A percentile compares a stretch with the other conserved stretches of the same genome.
Evolutionary conservation across 2,329 filamentous ascomycete genomes (phyloP).

Genomic region (Drechslera avenae): DNA sequence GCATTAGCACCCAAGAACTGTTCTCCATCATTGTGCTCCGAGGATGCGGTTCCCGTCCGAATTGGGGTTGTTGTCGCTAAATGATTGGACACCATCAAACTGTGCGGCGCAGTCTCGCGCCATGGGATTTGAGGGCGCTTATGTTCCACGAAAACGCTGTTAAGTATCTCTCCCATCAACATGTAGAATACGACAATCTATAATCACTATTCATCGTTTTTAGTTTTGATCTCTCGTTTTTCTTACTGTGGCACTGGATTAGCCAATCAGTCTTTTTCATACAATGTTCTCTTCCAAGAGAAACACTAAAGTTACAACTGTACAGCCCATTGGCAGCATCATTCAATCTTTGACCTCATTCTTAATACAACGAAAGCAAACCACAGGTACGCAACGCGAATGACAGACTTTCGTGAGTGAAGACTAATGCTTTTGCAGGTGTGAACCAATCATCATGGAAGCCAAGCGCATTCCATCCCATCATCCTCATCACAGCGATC

Average conservation of each 20-base stretch:
- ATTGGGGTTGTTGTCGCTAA: constrained; percentile 11
- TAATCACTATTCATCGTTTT: neutral
- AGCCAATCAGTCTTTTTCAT: too few relatives aligned
- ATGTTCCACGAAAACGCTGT: neutral
- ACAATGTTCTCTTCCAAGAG: too few relatives aligned
- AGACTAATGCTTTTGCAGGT: neutral
- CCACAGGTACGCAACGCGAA: too few relatives aligned
- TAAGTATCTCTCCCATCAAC: constrained; percentile 12
- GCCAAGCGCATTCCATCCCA: neutral
- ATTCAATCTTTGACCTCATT: too few relatives aligned
- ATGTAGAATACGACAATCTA: constrained; percentile 1
- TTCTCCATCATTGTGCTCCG: neutral
- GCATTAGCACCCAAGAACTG: constrained; percentile 2
- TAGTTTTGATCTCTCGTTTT: neutral
- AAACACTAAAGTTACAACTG: too few relatives aligned
- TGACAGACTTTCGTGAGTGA: too few relatives aligned
- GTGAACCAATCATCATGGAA: neutral
- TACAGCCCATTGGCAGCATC: too few relatives aligned
- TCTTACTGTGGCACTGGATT: neutral
- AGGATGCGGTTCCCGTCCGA: neutral
- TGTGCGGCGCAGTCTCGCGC: constrained; percentile 12
- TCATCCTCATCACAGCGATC: constrained; percentile 16
- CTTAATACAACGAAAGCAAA: too few relatives aligned
- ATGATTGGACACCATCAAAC: constrained; percentile 3
- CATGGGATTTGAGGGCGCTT: constrained; percentile 11